These are phyloP conservation scores for Clausena lansium DNA, from an alignment of 345 rosid species.

Conservation along the genomic window DNA sequence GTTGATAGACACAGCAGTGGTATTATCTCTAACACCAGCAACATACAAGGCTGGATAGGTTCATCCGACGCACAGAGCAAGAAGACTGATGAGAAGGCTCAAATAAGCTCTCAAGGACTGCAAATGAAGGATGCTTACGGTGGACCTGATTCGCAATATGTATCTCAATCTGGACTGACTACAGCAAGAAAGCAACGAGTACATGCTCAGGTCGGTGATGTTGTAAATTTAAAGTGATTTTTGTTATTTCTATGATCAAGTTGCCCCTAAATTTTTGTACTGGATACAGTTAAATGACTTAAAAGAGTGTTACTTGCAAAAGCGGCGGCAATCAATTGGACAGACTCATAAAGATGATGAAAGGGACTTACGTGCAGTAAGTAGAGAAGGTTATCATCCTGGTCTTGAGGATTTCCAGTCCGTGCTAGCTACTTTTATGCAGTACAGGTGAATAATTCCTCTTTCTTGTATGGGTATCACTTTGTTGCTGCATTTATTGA, in stretches of 20 bases:
- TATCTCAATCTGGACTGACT: slow-evolving; percentile 35
- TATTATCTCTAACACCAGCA: slow-evolving; percentile 17
- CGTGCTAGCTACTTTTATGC: slow-evolving; percentile 43
- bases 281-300: slow-evolving; percentile 50
- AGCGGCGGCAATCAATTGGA: slow-evolving; percentile 34
- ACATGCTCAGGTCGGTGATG: slow-evolving; percentile 39
- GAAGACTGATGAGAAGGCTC: slow-evolving; percentile 34
- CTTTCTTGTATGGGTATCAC: neutral
- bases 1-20: slow-evolving; percentile 25
- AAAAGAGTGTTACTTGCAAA: slow-evolving; percentile 56
- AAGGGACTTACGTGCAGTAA: slow-evolving; percentile 25
- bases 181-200: slow-evolving; percentile 45
- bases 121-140: slow-evolving; percentile 32
- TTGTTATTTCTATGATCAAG: neutral
- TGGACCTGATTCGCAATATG: slow-evolving; percentile 26
- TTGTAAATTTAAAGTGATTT: neutral
- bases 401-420: slow-evolving; percentile 57
- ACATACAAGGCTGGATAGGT: slow-evolving; percentile 29
- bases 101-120: slow-evolving; percentile 36
- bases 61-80: slow-evolving; percentile 16
- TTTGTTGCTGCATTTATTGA: neutral
- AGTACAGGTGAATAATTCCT: slow-evolving; percentile 42
- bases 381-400: slow-evolving; percentile 41
- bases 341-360: slow-evolving; percentile 30
- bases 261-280: neutral